These are phyloP conservation scores for Infundibulicybe gibba DNA, from an alignment of 768 basidiomycete genomes.

Conservation along the genomic window DNA sequence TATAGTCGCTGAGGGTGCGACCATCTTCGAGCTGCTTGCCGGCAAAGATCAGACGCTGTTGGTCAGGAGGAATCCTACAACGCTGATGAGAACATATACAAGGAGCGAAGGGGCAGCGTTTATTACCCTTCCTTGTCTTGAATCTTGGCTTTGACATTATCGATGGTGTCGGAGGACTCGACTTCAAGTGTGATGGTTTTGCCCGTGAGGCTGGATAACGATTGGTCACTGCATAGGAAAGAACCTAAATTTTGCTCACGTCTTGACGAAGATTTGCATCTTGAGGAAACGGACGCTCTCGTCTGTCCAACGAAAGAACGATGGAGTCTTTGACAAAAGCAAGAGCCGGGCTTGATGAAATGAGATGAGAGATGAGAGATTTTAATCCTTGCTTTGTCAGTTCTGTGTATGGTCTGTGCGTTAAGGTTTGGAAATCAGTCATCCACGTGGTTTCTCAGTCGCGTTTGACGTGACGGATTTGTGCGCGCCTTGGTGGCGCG, in stretches of 20 bases:
- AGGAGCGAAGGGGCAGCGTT: not conserved
- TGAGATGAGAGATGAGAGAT: slow-evolving; percentile 7
- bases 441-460: not conserved
- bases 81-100: slow-evolving; percentile 3
- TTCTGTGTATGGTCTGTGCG: slow-evolving; percentile 40
- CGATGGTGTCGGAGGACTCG: slow-evolving; percentile 95
- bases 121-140: slow-evolving; percentile 92
- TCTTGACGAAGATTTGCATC: slow-evolving; percentile 99
- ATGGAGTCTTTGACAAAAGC: slow-evolving; percentile 94
- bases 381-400: slow-evolving; percentile 32
- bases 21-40: slow-evolving; percentile 99
- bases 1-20: slow-evolving; percentile 91
- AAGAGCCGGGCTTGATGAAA: slow-evolving; percentile 41
- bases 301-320: slow-evolving; percentile 89
- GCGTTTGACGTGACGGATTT: no score
- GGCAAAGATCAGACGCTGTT: slow-evolving; percentile 98
- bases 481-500: no score
- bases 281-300: slow-evolving; percentile 54
- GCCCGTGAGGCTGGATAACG: slow-evolving; percentile 78
- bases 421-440: slow-evolving; percentile 24
- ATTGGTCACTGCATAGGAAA: slow-evolving; percentile 4
- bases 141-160: slow-evolving; percentile 97
- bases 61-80: slow-evolving; percentile 82
- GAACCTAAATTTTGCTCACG: slow-evolving; percentile 44
- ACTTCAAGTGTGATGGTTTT: slow-evolving; percentile 99